These are phyloP conservation scores for Alternaria longipes DNA, from an alignment of 2,329 filamentous ascomycete genomes.

Conservation along the genomic window DNA sequence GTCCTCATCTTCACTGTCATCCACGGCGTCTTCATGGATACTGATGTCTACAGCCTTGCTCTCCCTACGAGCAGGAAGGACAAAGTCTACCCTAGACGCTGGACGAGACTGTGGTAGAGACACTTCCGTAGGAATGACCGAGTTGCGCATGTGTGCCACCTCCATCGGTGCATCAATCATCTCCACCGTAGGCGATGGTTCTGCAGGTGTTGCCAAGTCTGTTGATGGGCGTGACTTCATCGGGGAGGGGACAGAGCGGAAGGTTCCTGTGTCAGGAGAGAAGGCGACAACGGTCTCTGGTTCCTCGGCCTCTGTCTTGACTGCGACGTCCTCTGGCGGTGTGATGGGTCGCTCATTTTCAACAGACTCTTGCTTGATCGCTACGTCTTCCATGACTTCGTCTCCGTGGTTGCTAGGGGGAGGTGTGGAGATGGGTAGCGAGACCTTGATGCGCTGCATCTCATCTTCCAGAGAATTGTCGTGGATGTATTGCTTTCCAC, in stretches of 20 bases:
- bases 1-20: slow-evolving; percentile 45
- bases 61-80: slow-evolving; percentile 17
- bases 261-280: slow-evolving; percentile 52
- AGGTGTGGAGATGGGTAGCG: slow-evolving; percentile 66
- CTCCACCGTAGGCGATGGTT: slow-evolving; percentile 32
- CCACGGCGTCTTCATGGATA: slow-evolving; percentile 46
- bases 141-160: slow-evolving; percentile 35
- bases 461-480: slow-evolving; percentile 46
- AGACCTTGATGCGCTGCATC: slow-evolving; percentile 52
- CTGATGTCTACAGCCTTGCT: slow-evolving; percentile 31
- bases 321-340: slow-evolving; percentile 27
- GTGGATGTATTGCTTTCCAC: slow-evolving; percentile 52
- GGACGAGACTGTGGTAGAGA: slow-evolving; percentile 19
- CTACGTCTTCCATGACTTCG: slow-evolving; percentile 46
- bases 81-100: slow-evolving; percentile 21
- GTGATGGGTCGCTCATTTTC: slow-evolving; percentile 32
- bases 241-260: slow-evolving; percentile 46
- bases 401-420: slow-evolving; percentile 69
- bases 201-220: slow-evolving; percentile 18
- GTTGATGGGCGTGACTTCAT: slow-evolving; percentile 30
- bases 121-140: slow-evolving; percentile 22
- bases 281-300: slow-evolving; percentile 42
- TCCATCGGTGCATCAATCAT: slow-evolving; percentile 33
- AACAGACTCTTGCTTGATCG: slow-evolving; percentile 33
- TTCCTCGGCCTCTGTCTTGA: slow-evolving; percentile 8